Base-by-base conservation (phyloP, 495 filamentous ascomycete species). In the Lasiosphaeria miniovina region DNA sequence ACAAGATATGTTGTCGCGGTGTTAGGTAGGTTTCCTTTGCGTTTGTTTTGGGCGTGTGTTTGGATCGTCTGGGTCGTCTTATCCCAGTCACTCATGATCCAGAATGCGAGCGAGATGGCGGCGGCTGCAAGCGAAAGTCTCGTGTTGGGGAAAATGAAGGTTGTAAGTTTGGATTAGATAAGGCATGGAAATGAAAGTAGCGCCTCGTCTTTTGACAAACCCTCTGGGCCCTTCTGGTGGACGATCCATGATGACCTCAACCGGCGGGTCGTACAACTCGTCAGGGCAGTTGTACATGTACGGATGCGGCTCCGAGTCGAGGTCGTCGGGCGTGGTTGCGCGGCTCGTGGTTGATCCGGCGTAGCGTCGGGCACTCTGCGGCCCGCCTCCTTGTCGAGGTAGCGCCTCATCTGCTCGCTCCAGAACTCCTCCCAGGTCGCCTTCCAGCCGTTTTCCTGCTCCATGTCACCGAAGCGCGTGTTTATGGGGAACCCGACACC, bases 361-460 rank as follows among this genome's bases (percentile, higher is more conserved):
- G 59, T 72, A 72, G 49, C 61, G 32, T 64, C 57, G 32, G 34
- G 54, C 54, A 5, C 3, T 58, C 51, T 36, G 48, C 61, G 14
- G 35, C 55, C 33, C 58, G 35, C 59, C 38, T 68, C 66, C 15
- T 57, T 48, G 15, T 60, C 46, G n/a, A 68, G 41, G 15, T 62
- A 60, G 33, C 45, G 58, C 11, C 36, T 61, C 66, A 68, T 66
- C 17, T 68, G 63, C n/a, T 54, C 40, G 15, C 64, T 62, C 62
- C 75, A 82, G 46, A 74, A 77, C 32, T 58, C 62, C 58, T 75
- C 72, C 81, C 80, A 83, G 49, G 73, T 76, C 7, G 65, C 65
- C 41, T 75, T 67, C 77, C 74, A 80, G 14, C 43, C 68, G 33
- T 70, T 75, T 14, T 64, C 59, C 61, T 80, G 74, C 38, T 74